Evolutionary conservation across 2,329 filamentous ascomycete genomes (phyloP), one percentile per base, ranked within the genome.

Genomic region (Colletotrichum orchidophilum): DNA sequence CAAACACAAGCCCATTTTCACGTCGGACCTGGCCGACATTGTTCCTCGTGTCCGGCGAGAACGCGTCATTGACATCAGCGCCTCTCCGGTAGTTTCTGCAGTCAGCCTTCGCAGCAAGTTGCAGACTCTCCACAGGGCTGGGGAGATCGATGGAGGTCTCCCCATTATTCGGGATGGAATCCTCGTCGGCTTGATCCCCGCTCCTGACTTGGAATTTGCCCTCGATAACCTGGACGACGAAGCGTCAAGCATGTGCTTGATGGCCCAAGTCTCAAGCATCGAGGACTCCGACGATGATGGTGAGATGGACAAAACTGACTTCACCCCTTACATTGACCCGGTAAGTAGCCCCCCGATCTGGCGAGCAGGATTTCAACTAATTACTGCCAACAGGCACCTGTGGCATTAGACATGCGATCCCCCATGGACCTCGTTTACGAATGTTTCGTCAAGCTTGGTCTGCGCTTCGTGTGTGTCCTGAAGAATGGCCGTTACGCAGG

Each of bases 361-460:
- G 50, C 57, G 21, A 68, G 6, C 9, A n/a, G n/a, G n/a, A 57
- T 39, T 1, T 4, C 24, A 35, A 5, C 54, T 70, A 61, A 63
- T 18, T 5, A 15, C 8, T 5, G 7, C 24, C 27, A 21, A 5
- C 54, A 92, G 90, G 93, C 96, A 2, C 96, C 96, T 0, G 89
- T 99, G 15, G 89, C 95, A 13, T 85, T 99, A 27, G 96, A 99
- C 77, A 93, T 97, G 33, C 90, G 92, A 75, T 96, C 93, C 0
- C 94, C 96, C 0, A 95, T 98, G 89, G 95, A 98, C 79, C 84
- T 99, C 49, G 96, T 98, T 4, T 98, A 97, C 77, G 96, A 99
- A 79, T 96, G 95, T 77, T 99, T 98, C 80, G 93, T 94, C 61
- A 99, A 99, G 82, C 86, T 99, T 9, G 96, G 96, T 1, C 82